Conservation (phyloP, 2,329 filamentous ascomycete species). For the Ophiocordyceps camponoti-saundersi region DNA sequence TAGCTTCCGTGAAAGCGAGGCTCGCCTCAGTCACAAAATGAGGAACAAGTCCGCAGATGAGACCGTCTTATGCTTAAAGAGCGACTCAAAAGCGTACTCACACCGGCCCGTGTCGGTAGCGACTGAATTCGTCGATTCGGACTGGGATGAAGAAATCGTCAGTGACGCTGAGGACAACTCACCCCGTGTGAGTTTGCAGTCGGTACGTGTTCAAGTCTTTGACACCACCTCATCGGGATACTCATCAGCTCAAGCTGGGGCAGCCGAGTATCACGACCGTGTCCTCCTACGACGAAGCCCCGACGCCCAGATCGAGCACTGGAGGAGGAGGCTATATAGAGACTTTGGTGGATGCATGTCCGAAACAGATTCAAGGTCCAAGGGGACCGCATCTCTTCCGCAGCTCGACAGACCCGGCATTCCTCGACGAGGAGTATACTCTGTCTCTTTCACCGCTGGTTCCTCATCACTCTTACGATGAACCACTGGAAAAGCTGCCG, state of each 20-base stretch:
- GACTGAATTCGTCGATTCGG: conserved; percentile 66
- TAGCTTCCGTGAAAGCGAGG: conserved; percentile 17
- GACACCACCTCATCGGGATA: conserved; percentile 3
- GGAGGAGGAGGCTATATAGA: conserved; percentile 25
- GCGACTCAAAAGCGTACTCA: conserved; percentile 19
- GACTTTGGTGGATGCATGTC: conserved; percentile 40
- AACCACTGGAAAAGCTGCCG: conserved; percentile 10
- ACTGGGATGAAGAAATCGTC: conserved; percentile 42
- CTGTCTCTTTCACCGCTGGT: conserved; percentile 61
- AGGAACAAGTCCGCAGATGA: conserved; percentile 33
- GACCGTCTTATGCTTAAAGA: conserved; percentile 44
- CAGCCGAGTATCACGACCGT: conserved; percentile 71
- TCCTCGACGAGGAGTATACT: conserved; percentile 28
- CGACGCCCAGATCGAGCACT: conserved; percentile 55
- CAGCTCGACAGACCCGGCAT: conserved; percentile 35
- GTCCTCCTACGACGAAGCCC: conserved; percentile 71
- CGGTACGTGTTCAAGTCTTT: conserved; percentile 33
- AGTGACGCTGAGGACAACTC: conserved; percentile 49
- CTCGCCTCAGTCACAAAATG: conserved; percentile 30
- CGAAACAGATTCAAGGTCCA: conserved; percentile 60
- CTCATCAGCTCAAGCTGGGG: conserved; percentile 31
- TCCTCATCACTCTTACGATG: conserved; percentile 23
- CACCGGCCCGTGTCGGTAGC: conserved; percentile 50
- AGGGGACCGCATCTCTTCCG: conserved; percentile 77
- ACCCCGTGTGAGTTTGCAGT: conserved; percentile 50